These are phyloP conservation scores for Blepharisma stoltei DNA, from an alignment of 73 alveolate species.

Conservation along the genomic window DNA sequence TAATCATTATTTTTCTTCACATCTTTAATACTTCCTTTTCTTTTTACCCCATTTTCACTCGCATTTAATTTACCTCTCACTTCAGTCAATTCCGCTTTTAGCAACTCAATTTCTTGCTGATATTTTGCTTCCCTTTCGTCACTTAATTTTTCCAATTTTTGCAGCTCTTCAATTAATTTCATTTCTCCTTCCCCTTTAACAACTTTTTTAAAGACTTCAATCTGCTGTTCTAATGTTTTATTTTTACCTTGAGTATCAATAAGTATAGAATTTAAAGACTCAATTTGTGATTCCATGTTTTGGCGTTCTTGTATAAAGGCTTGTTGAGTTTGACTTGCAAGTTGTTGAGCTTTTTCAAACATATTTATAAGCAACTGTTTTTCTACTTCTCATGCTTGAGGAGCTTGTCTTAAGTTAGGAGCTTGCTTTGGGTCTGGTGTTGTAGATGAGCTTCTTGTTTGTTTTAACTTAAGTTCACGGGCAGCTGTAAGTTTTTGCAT, in stretches of 20 bases:
- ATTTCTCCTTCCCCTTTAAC: not conserved
- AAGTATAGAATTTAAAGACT: not conserved
- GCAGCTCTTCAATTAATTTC: not conserved
- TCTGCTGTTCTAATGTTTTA: not conserved
- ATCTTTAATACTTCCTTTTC: not conserved
- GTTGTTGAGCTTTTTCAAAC: slow-evolving; percentile 7
- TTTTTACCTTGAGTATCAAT: not conserved
- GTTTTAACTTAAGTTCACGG: slow-evolving; percentile 19
- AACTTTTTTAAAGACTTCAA: not conserved
- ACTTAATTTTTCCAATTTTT: not conserved
- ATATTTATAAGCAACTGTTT: not conserved
- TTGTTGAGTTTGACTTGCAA: not conserved
- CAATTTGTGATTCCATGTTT: not conserved
- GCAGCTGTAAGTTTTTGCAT: slow-evolving; percentile 12
- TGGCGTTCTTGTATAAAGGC: not conserved
- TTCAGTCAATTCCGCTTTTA: not conserved
- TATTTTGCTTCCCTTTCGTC: slow-evolving; percentile 3
- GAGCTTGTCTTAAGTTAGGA: not conserved
- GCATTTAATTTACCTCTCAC: not conserved
- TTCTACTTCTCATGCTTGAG: not conserved
- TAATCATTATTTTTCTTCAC: not conserved
- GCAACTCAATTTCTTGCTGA: not conserved
- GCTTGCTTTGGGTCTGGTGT: not conserved
- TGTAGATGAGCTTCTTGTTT: not conserved
- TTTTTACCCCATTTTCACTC: not conserved